Evolutionary conservation across 2,329 filamentous ascomycete genomes (phyloP).

Genomic region (Aspergillus thermomutatus): DNA sequence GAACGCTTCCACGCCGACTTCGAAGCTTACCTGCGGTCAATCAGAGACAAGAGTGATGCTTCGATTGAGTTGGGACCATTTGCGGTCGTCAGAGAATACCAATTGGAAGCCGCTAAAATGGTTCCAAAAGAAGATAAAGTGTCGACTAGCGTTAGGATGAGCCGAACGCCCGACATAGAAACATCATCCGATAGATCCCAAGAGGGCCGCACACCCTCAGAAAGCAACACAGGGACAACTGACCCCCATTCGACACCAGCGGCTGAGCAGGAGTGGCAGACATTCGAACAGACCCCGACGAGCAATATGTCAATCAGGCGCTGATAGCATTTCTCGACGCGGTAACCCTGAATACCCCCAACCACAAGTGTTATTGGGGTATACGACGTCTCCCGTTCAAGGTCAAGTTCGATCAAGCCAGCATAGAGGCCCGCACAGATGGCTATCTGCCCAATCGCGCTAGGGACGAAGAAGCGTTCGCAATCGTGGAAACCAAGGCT

Average conservation of each 20-base stretch:
- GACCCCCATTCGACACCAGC: too few species aligned
- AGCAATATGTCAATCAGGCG: too few species aligned
- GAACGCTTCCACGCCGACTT: background rate
- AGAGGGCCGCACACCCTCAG: too few species aligned
- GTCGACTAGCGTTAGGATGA: background rate
- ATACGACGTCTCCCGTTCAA: constrained; percentile 11
- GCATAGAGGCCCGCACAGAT: constrained; percentile 16
- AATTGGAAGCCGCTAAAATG: background rate
- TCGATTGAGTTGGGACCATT: background rate
- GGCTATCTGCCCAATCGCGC: constrained; percentile 12
- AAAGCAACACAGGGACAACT: too few species aligned
- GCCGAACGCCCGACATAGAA: background rate
- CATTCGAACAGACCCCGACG: too few species aligned
- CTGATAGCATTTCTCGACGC: too few species aligned
- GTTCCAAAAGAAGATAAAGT: background rate
- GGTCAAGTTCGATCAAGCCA: constrained; percentile 6
- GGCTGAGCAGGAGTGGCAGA: too few species aligned
- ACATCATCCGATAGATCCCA: too few species aligned
- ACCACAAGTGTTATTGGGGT: constrained; percentile 4
- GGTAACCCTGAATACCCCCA: too few species aligned
- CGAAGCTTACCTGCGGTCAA: background rate
- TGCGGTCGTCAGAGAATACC: background rate
- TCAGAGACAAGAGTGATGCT: background rate
- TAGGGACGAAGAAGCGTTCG: background rate
- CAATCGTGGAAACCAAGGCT: constrained; percentile 14